Percentiles rank a stretch among this genome's conserved stretches.
These are phyloP conservation scores for Phytophthora megakarya DNA, from an alignment of 352 stramenopile species.

Conservation along the genomic window DNA sequence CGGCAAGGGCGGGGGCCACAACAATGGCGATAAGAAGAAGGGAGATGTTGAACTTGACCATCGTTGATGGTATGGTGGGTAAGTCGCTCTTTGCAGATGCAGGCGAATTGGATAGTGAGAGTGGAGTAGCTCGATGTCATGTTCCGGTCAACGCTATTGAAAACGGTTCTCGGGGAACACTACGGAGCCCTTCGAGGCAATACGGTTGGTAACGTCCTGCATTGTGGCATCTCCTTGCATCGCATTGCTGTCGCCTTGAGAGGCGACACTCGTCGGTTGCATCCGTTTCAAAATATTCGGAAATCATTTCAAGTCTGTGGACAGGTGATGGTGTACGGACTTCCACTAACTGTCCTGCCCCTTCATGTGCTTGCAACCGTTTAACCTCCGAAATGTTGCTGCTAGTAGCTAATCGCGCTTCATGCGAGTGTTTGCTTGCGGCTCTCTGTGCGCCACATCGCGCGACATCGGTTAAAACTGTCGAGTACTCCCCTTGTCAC, in stretches of 20 bases:
- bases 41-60: slow-evolving; percentile 47
- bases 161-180: slow-evolving; percentile 4
- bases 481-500: slow-evolving; percentile 3
- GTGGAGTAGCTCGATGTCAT: neutral
- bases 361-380: neutral
- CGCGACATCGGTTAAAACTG: slow-evolving; percentile 3
- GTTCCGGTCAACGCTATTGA: neutral
- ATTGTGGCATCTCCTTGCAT: neutral
- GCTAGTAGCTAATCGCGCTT: neutral
- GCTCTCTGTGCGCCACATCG: neutral
- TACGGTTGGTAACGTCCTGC: slow-evolving; percentile 6
- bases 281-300: neutral
- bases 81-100: slow-evolving; percentile 33
- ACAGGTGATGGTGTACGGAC: too few species aligned
- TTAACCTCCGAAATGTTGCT: neutral
- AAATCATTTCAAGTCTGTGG: too few species aligned
- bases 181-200: neutral
- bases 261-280: slow-evolving; percentile 5
- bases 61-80: slow-evolving; percentile 22
- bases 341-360: neutral
- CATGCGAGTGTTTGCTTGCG: too few species aligned
- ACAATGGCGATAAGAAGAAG: slow-evolving; percentile 29
- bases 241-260: neutral
- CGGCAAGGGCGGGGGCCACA: slow-evolving; percentile 16
- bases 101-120: slow-evolving; percentile 41